Evolutionary conservation across 768 basidiomycete genomes (phyloP).

Genomic region (Pleurotus giganteus): DNA sequence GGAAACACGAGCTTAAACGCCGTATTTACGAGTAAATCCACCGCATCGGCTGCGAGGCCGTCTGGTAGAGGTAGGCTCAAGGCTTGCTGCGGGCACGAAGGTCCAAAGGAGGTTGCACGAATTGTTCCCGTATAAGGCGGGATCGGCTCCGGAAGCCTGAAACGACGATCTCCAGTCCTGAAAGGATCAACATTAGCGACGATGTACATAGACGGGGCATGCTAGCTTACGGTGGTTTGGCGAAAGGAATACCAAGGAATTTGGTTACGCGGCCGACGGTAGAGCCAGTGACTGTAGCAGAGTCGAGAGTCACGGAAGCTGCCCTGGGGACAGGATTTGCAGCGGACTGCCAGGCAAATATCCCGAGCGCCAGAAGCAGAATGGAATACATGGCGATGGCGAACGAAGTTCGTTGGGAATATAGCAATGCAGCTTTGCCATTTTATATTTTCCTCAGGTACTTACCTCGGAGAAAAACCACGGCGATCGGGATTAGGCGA

Average conservation of each 20-base stretch:
- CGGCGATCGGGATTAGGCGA: too few species aligned
- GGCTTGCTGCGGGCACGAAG: slow-evolving; percentile 46
- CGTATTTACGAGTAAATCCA: slow-evolving; percentile 27
- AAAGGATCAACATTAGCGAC: not conserved
- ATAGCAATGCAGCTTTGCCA: too few species aligned
- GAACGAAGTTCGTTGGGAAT: not conserved
- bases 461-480: too few species aligned
- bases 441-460: too few species aligned
- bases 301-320: slow-evolving; percentile 36
- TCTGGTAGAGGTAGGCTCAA: slow-evolving; percentile 28
- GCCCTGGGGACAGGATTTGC: not conserved
- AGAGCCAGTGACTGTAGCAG: slow-evolving; percentile 41
- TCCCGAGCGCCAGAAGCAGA: not conserved
- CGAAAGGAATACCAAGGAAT: slow-evolving; percentile 52
- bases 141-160: slow-evolving; percentile 38
- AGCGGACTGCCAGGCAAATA: not conserved
- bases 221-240: slow-evolving; percentile 43
- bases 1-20: slow-evolving; percentile 25
- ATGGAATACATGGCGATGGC: not conserved
- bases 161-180: slow-evolving; percentile 39
- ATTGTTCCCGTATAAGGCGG: slow-evolving; percentile 34
- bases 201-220: not conserved
- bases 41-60: slow-evolving; percentile 24
- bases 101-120: slow-evolving; percentile 38
- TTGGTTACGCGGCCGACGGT: slow-evolving; percentile 29